Conservation (phyloP, 2,329 filamentous ascomycete genomes). For the Colletotrichum eleusines region DNA sequence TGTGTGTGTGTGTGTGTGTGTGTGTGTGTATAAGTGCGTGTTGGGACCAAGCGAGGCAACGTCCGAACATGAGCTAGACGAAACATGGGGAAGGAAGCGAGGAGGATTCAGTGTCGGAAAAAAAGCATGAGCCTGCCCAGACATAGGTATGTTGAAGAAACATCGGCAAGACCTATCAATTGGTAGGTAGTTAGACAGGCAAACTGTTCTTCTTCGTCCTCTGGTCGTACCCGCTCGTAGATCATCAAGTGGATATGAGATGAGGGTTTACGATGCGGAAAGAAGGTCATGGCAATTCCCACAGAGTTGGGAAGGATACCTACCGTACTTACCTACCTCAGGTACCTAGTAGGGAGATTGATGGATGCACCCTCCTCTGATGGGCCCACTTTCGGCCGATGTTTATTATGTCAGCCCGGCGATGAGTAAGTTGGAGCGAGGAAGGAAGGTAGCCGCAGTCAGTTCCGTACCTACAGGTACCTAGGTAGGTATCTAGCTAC, state of each 20-base stretch:
- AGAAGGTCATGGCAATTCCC: slow-evolving; percentile 8
- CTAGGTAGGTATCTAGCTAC: too few relatives aligned
- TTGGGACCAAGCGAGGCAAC: slow-evolving; percentile 1
- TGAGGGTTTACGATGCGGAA: not conserved
- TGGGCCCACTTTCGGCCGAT: slow-evolving; percentile 1
- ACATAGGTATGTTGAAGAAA: not conserved
- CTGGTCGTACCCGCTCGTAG: not conserved
- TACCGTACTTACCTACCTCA: too few relatives aligned
- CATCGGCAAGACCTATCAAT: not conserved
- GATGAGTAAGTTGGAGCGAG: slow-evolving; percentile 21
- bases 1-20: not conserved
- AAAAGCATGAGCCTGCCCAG: not conserved
- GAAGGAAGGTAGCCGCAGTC: not conserved
- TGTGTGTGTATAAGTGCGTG: too few relatives aligned
- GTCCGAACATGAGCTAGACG: not conserved
- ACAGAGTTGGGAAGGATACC: not conserved
- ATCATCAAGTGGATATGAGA: not conserved
- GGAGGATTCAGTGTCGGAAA: not conserved
- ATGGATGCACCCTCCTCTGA: not conserved
- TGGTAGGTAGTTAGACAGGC: too few relatives aligned
- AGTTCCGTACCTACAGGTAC: not conserved
- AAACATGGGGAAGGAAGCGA: not conserved
- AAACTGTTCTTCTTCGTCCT: not conserved
- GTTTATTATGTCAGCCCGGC: slow-evolving; percentile 19
- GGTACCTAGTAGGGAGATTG: too few relatives aligned